These are phyloP conservation scores for Komagataella pseudopastoris DNA, from an alignment of 805 yeast genomes.

Conservation along the genomic window DNA sequence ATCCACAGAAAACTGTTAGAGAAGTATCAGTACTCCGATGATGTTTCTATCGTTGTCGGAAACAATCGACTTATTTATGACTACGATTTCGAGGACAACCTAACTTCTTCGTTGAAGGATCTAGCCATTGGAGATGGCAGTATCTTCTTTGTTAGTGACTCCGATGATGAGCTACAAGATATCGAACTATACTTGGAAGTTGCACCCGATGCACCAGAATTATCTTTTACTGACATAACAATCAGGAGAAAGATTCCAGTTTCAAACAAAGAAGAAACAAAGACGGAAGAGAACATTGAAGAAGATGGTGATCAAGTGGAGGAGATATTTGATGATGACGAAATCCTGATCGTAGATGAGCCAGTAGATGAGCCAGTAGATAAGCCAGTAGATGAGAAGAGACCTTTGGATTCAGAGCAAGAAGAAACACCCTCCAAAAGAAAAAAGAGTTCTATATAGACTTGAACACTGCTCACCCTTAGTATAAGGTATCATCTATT, in stretches of 20 bases:
- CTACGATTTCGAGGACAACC: constrained; percentile 77
- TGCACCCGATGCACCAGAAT: constrained; percentile 15
- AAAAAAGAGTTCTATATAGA: not conserved
- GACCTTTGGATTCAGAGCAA: not conserved
- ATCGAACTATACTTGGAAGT: constrained; percentile 42
- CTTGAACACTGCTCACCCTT: not conserved
- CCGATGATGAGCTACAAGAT: constrained; percentile 51
- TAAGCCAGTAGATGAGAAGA: not conserved
- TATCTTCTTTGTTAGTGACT: constrained; percentile 63
- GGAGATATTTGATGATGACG: constrained; percentile 1
- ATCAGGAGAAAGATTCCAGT: not conserved
- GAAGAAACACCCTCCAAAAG: not conserved
- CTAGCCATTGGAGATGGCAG: constrained; percentile 50
- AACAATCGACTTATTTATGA: constrained; percentile 60
- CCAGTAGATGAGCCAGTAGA: not conserved
- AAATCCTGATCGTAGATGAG: not conserved
- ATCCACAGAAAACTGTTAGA: constrained; percentile 35
- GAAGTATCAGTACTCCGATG: constrained; percentile 42
- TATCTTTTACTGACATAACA: constrained; percentile 14
- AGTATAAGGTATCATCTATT: not conserved
- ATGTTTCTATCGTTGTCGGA: constrained; percentile 43
- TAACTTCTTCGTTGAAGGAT: constrained; percentile 28
- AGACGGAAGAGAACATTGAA: not conserved
- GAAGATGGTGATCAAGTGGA: constrained; percentile 5
- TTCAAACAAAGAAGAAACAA: not conserved